These are phyloP conservation scores for Herpetomonas samuelpessoai DNA, from an alignment of 208 protist species.

Conservation along the genomic window DNA sequence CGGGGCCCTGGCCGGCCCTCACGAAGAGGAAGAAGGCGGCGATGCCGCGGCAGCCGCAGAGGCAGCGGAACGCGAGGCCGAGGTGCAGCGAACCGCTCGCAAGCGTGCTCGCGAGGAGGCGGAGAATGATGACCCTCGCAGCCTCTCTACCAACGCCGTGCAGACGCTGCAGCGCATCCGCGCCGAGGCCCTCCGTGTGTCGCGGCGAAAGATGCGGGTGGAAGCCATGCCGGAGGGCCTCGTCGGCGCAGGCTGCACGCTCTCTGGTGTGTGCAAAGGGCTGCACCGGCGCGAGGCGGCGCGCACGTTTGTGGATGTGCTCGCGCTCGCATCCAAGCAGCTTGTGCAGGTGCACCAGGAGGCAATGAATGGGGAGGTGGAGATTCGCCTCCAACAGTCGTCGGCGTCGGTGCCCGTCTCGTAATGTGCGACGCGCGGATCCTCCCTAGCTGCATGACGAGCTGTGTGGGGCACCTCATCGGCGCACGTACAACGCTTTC, in stretches of 20 bases:
- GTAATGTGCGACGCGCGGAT: no score
- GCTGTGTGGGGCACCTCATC: no score
- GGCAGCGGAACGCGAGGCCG: slow-evolving; percentile 2
- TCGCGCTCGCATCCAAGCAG: slow-evolving; percentile 75
- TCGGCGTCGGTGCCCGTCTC: slow-evolving; percentile 23
- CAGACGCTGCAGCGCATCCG: slow-evolving; percentile 61
- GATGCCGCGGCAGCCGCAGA: slow-evolving; percentile 6
- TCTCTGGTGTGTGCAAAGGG: slow-evolving; percentile 43
- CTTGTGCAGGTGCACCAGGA: slow-evolving; percentile 40
- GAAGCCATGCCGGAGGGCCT: slow-evolving; percentile 16
- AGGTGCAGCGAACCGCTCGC: slow-evolving; percentile 16
- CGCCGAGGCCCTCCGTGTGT: slow-evolving; percentile 10
- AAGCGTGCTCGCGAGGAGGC: slow-evolving; percentile 8
- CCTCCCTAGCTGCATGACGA: no score
- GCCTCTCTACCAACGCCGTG: slow-evolving; percentile 37
- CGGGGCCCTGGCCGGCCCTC: not conserved
- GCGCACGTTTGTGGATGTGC: slow-evolving; percentile 75
- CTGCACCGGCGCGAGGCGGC: slow-evolving; percentile 69
- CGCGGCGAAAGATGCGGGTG: slow-evolving; percentile 15
- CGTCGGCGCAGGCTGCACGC: slow-evolving; percentile 31
- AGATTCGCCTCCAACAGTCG: slow-evolving; percentile 32
- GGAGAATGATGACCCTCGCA: slow-evolving; percentile 2
- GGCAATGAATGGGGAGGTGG: slow-evolving; percentile 26
- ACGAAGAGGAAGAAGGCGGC: slow-evolving; percentile 7
- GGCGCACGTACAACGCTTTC: no score